Evolutionary conservation across 1,284 basidiomycete genomes (phyloP).

Genomic region (Cutaneotrichosporon dermatis): DNA sequence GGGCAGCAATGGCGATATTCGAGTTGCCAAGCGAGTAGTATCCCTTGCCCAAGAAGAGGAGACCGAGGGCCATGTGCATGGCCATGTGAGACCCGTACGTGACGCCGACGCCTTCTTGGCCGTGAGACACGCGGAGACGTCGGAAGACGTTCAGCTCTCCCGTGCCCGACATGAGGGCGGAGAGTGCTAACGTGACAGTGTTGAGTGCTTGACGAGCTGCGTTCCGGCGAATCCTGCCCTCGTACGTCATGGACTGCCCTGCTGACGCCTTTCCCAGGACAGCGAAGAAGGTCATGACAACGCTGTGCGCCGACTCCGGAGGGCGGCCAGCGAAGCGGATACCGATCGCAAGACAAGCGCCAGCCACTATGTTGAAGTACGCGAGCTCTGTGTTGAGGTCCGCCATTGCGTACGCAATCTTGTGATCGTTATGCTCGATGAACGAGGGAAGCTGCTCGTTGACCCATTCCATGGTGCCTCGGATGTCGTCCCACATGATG

Average conservation of each 20-base stretch:
- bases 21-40: conserved; percentile 89
- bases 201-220: conserved; percentile 85
- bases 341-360: conserved; percentile 84
- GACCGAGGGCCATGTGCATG: conserved; percentile 82
- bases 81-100: conserved; percentile 88
- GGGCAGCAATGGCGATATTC: conserved; percentile 81
- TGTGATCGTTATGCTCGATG: conserved; percentile 60
- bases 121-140: conserved; percentile 83
- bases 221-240: conserved; percentile 76
- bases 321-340: conserved; percentile 93
- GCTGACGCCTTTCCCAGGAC: conserved; percentile 57
- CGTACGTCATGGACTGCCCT: conserved; percentile 66
- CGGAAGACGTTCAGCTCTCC: conserved; percentile 88
- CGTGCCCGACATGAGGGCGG: conserved; percentile 93
- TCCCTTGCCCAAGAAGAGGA: conserved; percentile 91
- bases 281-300: conserved; percentile 76
- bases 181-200: conserved; percentile 75
- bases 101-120: conserved; percentile 72
- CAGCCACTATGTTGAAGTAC: conserved; percentile 82
- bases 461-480: conserved; percentile 73
- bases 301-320: conserved; percentile 73
- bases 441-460: conserved; percentile 66
- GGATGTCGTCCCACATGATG: conserved; percentile 81
- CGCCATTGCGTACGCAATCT: conserved; percentile 22
- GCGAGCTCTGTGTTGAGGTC: conserved; percentile 79